Evolutionary conservation across 371 early-diverging fungal species (phyloP), one percentile per base, ranked within the genome.

Genomic region (Lichtheimia ornata): DNA sequence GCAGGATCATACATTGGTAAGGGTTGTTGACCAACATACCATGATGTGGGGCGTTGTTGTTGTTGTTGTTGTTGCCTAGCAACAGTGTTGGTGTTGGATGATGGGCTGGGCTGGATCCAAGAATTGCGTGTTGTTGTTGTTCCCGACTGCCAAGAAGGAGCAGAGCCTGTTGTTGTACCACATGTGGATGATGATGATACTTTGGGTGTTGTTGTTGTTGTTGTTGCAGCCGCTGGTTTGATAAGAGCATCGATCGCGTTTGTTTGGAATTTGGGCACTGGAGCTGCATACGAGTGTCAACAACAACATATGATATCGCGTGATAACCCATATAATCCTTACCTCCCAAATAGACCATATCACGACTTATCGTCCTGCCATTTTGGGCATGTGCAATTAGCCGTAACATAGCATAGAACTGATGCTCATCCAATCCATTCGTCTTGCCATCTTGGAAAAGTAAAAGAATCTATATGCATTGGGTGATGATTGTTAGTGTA

Each of bases 361-460:
- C 77, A 35, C 64, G 72, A 52, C 72, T 74, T 24, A 80, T 65
- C 44, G 66, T 67, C 15, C 81, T 73, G 27, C 81, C 81, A 67
- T 75, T 75, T 62, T 80, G 81, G 20, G 77, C 81, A 70, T 80
- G 81, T 9, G 76, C 75, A 62, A 77, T 71, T 14, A 80, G 59
- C 44, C 81, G 64, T 14, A 80, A 62, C 67, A 80, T 71, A 28
- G 81, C 81, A 65, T 75, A 77, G 45, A 80, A 77, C 49, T 77
- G 77, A 27, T 61, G 40, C 27, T 75, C 73, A 13, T 54, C 63
- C 35, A 79, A 50, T 40, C 71, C 76, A 52, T 71, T 71, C 11
- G 35, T 35, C 2, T 61, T 63, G 2, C 72, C 72, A 59, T 69
- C 63, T 41, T 77, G 68, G 66, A 75, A 80, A n/a, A 77, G 58